Conservation (phyloP, 164 flowering plant genomes). For the Magnolia officinalis region DNA sequence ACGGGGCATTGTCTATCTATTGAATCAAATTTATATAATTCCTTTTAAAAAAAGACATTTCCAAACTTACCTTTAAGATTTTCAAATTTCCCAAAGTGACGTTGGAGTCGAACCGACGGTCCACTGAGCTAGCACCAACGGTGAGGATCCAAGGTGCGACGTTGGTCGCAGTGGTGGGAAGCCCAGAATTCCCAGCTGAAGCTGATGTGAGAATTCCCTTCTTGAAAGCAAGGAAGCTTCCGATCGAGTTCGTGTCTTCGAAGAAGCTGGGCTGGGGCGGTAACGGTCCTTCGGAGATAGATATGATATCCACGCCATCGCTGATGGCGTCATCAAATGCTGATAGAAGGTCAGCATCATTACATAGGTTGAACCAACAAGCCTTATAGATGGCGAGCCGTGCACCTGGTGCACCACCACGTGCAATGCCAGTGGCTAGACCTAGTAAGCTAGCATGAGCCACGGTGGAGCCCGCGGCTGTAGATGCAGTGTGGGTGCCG, state of each 20-base stretch:
- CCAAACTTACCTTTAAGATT: conserved; percentile 18
- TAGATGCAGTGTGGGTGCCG: conserved; percentile 81
- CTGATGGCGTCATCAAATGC: conserved; percentile 26
- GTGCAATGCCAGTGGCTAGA: conserved; percentile 56
- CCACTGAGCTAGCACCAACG: conserved; percentile 19
- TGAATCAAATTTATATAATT: no score
- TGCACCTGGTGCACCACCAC: conserved; percentile 66
- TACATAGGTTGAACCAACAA: conserved; percentile 26
- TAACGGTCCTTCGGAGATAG: conserved; percentile 11
- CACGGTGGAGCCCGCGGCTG: conserved; percentile 50
- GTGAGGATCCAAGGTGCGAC: conserved; percentile 26
- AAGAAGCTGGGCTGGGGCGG: not conserved
- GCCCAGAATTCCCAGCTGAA: conserved; percentile 23
- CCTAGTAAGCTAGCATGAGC: conserved; percentile 50
- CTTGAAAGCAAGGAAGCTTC: conserved; percentile 19
- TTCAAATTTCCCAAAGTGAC: conserved; percentile 22
- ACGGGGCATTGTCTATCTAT: no score
- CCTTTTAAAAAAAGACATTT: not conserved
- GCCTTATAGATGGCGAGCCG: conserved; percentile 74
- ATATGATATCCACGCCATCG: conserved; percentile 25
- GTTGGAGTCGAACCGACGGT: conserved; percentile 14
- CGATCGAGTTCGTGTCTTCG: conserved; percentile 15
- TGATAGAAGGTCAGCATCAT: conserved; percentile 13
- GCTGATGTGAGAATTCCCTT: conserved; percentile 22
- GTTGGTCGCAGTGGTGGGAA: not conserved